Evolutionary conservation across 768 basidiomycete species (phyloP).

Genomic region (Pleurotus tuber-regium): DNA sequence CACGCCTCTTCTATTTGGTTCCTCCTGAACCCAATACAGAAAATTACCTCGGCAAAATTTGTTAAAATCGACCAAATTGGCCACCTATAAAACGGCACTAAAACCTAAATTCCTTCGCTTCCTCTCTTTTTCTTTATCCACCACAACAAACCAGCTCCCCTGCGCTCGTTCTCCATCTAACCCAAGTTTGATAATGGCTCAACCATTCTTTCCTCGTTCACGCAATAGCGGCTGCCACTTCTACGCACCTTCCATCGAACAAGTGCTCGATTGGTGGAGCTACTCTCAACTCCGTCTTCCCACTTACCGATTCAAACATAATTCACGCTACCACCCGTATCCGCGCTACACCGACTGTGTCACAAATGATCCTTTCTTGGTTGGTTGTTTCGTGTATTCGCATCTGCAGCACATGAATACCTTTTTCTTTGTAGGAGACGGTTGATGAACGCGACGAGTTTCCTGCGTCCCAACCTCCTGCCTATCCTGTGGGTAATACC

Average conservation of each 20-base stretch:
- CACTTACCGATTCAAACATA: background rate
- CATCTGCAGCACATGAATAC: background rate
- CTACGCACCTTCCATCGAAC: background rate
- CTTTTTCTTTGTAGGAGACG: background rate
- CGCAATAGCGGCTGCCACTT: background rate
- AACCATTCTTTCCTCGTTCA: background rate
- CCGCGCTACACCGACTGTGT: background rate
- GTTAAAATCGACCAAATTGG: no score
- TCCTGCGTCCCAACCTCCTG: no score
- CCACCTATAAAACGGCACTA: background rate
- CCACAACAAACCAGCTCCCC: background rate
- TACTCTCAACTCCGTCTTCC: background rate
- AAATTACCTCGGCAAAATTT: background rate
- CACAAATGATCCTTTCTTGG: background rate
- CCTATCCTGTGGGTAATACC: background rate
- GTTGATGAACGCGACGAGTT: background rate
- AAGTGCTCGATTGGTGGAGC: background rate
- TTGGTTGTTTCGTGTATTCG: background rate
- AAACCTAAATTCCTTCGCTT: no score
- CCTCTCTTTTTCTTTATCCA: background rate
- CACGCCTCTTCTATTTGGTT: background rate
- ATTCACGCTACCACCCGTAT: conserved; percentile 1
- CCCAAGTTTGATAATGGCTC: no score
- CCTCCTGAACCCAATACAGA: background rate
- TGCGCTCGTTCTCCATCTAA: no score